phyloP scores from a whole-genome alignment of 805 yeast species.

The Babjeviella inositovora region DNA sequence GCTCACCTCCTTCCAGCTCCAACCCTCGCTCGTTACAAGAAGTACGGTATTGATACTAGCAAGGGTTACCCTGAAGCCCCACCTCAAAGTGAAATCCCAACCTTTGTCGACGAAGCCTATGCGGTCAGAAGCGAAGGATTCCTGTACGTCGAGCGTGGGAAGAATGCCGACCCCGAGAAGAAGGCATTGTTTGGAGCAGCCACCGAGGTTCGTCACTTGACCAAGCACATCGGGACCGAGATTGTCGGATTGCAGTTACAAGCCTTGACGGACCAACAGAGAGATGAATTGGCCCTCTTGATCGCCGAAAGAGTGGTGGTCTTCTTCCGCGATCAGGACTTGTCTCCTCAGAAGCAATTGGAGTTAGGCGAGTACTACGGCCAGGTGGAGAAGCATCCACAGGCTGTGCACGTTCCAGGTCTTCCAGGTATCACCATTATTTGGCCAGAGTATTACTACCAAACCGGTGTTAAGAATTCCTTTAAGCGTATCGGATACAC shows the following conservation, averaged over 20 bases:
- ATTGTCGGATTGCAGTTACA: constrained; percentile 26
- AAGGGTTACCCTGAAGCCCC: constrained; percentile 23
- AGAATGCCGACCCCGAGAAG: constrained; percentile 17
- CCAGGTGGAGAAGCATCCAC: constrained; percentile 21
- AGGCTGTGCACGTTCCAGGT: constrained; percentile 13
- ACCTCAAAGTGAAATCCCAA: constrained; percentile 12
- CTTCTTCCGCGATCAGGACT: constrained; percentile 29
- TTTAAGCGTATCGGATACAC: too few relatives aligned
- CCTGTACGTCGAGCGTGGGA: constrained; percentile 16
- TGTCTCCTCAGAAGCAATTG: constrained; percentile 22
- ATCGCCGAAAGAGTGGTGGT: constrained; percentile 33
- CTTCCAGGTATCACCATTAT: constrained; percentile 15
- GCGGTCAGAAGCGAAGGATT: constrained; percentile 15
- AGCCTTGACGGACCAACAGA: constrained; percentile 22
- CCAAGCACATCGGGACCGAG: constrained; percentile 32
- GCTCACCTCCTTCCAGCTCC: constrained; percentile 10
- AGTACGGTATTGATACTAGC: constrained; percentile 16
- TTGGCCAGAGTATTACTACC: constrained; percentile 14
- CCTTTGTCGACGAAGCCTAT: constrained; percentile 20
- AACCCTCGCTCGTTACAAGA: constrained; percentile 12
- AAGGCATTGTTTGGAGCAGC: constrained; percentile 22
- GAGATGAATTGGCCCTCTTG: constrained; percentile 28
- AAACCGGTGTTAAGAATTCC: too few relatives aligned
- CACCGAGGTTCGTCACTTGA: constrained; percentile 19
- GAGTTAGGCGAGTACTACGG: constrained; percentile 30